These are phyloP conservation scores for Trifolium pratense DNA, from an alignment of 306 rosid genomes.

Conservation along the genomic window DNA sequence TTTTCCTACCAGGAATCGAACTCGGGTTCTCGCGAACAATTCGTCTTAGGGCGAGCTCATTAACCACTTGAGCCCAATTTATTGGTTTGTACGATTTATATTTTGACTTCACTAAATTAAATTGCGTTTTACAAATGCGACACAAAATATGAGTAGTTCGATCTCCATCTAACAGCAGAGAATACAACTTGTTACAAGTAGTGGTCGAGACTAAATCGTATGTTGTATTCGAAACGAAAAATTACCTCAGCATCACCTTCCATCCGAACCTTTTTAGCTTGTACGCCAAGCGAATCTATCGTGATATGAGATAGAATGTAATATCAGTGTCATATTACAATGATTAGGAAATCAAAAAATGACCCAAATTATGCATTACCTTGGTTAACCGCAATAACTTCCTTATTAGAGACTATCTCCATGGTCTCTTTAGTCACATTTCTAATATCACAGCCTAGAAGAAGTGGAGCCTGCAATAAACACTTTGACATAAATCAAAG, in stretches of 20 bases:
- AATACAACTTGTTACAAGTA: background rate
- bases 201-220: background rate
- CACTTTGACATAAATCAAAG: constrained; percentile 1
- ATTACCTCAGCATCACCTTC: constrained; percentile 86
- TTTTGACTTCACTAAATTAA: background rate
- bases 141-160: background rate
- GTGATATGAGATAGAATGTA: background rate
- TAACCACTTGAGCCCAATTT: too few species aligned
- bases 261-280: constrained; percentile 86
- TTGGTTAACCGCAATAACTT: constrained; percentile 86
- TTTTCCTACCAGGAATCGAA: too few species aligned
- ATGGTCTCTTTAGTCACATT: constrained; percentile 72
- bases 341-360: background rate
- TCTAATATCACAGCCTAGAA: constrained; percentile 88
- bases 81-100: background rate
- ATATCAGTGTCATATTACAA: background rate
- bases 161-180: background rate
- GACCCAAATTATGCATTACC: constrained; percentile 49
- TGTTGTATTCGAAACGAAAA: background rate
- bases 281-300: constrained; percentile 81
- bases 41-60: too few species aligned
- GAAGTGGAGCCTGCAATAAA: constrained; percentile 89
- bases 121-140: background rate
- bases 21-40: too few species aligned
- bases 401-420: constrained; percentile 69